Evolutionary conservation across 2,329 filamentous ascomycete genomes (phyloP).

Genomic region (Penicillium sumatraense): DNA sequence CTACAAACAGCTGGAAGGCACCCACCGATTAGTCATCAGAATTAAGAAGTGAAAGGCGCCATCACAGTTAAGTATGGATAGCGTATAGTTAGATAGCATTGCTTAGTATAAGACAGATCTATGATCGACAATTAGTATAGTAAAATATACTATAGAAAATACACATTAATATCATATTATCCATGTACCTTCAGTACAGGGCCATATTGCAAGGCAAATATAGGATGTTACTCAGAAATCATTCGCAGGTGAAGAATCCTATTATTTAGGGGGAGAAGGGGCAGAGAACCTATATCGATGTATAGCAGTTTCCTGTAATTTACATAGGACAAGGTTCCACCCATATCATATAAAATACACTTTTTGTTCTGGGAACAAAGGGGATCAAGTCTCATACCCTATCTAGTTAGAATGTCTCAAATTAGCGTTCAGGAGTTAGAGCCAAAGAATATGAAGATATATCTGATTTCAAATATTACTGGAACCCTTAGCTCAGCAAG

Average conservation of each 20-base stretch:
- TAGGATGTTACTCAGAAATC: background rate
- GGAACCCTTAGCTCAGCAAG: background rate
- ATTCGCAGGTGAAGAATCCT: background rate
- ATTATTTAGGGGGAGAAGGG: background rate
- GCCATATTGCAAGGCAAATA: background rate
- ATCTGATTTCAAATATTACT: slow-evolving; percentile 2
- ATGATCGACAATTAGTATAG: too few relatives aligned
- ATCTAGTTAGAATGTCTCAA: slow-evolving; percentile 4
- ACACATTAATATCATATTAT: too few relatives aligned
- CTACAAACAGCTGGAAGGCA: too few relatives aligned
- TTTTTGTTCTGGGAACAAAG: slow-evolving; percentile 4
- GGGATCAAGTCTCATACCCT: slow-evolving; percentile 1
- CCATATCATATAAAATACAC: slow-evolving; percentile 7
- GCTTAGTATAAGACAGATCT: too few relatives aligned
- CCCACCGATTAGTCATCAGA: too few relatives aligned
- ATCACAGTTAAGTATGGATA: too few relatives aligned
- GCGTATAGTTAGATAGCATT: too few relatives aligned
- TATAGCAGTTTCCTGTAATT: slow-evolving; percentile 8
- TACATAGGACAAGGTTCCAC: slow-evolving; percentile 7
- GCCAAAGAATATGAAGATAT: background rate
- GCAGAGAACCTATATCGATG: background rate
- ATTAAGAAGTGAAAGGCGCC: too few relatives aligned
- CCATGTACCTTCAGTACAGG: too few relatives aligned
- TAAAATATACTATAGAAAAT: too few relatives aligned
- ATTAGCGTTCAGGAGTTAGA: slow-evolving; percentile 3